Conservation (phyloP, 2,329 filamentous ascomycete genomes). For the Aspergillus latus region DNA sequence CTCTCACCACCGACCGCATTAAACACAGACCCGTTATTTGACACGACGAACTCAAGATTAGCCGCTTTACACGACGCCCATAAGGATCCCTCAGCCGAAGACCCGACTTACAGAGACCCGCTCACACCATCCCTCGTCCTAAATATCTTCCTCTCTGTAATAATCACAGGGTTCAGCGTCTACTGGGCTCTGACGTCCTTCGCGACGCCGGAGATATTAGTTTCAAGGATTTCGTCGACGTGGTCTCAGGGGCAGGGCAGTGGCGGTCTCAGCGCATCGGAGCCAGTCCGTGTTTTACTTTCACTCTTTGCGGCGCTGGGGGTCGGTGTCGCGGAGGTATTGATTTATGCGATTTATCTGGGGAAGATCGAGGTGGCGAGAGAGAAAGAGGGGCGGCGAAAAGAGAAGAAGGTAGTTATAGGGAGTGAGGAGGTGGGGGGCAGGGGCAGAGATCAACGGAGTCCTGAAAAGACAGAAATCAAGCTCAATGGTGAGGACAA, state of each 20-base stretch:
- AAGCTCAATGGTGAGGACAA: constrained; percentile 17
- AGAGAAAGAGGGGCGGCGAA: constrained; percentile 37
- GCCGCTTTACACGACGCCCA: constrained; percentile 43
- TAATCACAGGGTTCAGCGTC: constrained; percentile 59
- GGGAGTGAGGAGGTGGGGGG: constrained; percentile 22
- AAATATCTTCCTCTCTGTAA: constrained; percentile 84
- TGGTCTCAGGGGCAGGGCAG: constrained; percentile 9
- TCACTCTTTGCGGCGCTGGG: constrained; percentile 42
- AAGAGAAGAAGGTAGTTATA: constrained; percentile 42
- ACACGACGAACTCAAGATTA: constrained; percentile 59
- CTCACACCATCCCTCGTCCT: constrained; percentile 64
- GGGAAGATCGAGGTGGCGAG: constrained; percentile 44
- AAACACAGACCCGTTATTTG: constrained; percentile 55
- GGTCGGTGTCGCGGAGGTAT: constrained; percentile 49
- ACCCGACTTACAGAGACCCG: constrained; percentile 44
- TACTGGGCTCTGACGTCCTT: constrained; percentile 46
- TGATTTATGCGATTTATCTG: constrained; percentile 49
- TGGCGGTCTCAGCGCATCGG: constrained; percentile 24
- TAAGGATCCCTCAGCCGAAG: constrained; percentile 30
- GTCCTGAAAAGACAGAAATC: neutral
- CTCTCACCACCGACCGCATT: constrained; percentile 61
- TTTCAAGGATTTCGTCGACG: constrained; percentile 19
- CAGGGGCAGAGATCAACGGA: neutral
- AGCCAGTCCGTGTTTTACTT: constrained; percentile 41
- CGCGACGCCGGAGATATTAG: constrained; percentile 34